Evolutionary conservation across 2,329 filamentous ascomycete genomes (phyloP).

Genomic region (Xylaria polymorpha): DNA sequence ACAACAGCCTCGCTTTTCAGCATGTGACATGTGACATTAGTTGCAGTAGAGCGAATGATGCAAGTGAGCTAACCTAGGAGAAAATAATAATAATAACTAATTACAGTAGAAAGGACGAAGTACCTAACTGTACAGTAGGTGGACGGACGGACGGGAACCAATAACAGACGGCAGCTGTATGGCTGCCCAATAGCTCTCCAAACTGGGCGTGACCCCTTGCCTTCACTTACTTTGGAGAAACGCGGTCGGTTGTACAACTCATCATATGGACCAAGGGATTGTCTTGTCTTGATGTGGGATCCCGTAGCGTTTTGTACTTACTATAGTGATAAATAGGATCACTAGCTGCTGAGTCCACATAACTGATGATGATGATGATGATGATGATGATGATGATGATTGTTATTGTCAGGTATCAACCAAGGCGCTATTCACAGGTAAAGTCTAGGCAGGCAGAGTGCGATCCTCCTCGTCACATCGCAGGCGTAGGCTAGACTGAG

Average conservation of each 20-base stretch:
- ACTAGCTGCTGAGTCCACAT: neutral
- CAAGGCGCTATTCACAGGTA: neutral
- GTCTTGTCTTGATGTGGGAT: constrained; percentile 24
- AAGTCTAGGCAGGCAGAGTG: neutral
- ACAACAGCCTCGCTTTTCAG: constrained; percentile 29
- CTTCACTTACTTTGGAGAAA: neutral
- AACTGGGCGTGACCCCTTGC: constrained; percentile 22
- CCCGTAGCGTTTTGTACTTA: constrained; percentile 5
- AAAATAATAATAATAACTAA: neutral
- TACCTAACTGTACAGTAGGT: neutral
- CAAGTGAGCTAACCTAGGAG: neutral
- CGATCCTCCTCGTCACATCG: neutral
- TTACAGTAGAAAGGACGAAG: neutral
- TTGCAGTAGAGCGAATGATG: neutral
- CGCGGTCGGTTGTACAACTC: constrained; percentile 31
- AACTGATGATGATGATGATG: neutral
- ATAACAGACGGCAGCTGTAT: constrained; percentile 29
- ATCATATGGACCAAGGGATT: constrained; percentile 10
- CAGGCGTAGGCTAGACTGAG: constrained; percentile 3
- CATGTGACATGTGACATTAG: constrained; percentile 13
- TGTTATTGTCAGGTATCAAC: constrained; percentile 24
- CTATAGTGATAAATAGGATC: neutral
- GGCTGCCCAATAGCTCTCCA: constrained; percentile 37
- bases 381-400: no score
- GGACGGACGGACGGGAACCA: neutral